Evolutionary conservation across 2,329 filamentous ascomycete species (phyloP).

Genomic region (Ampelomyces quisqualis): DNA sequence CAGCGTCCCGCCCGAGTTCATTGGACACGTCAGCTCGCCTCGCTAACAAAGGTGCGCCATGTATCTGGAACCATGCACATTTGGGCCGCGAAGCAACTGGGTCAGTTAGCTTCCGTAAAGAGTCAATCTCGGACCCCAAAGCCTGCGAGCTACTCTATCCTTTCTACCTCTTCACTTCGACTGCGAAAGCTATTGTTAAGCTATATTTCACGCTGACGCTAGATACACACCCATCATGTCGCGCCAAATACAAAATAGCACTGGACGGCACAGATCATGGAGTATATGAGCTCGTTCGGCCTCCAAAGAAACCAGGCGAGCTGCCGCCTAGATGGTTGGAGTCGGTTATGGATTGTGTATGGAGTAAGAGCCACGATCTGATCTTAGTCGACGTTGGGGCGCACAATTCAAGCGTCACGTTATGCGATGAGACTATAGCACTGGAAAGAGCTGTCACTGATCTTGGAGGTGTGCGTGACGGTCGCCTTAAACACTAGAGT

Average conservation of each 20-base stretch:
- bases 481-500: too few species aligned
- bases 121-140: neutral
- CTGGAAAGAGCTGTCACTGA: constrained; percentile 7
- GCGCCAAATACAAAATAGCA: constrained; percentile 48
- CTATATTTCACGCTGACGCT: constrained; percentile 40
- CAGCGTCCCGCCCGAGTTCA: neutral
- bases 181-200: constrained; percentile 7
- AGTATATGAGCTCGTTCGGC: neutral
- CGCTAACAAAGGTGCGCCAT: neutral
- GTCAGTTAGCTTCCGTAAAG: neutral
- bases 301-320: constrained; percentile 33
- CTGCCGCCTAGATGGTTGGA: constrained; percentile 47
- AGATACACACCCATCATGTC: constrained; percentile 48
- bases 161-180: constrained; percentile 5
- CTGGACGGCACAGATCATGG: neutral
- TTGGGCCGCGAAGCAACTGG: constrained; percentile 5
- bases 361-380: constrained; percentile 41
- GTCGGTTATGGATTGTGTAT: constrained; percentile 51
- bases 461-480: too few species aligned
- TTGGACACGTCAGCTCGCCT: constrained; percentile 2
- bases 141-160: constrained; percentile 1
- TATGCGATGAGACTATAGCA: constrained; percentile 21
- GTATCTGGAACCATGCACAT: neutral
- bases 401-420: neutral
- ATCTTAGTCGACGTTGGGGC: constrained; percentile 24